Evolutionary conservation across 306 rosid species (phyloP).

Genomic region (Malus fusca): DNA sequence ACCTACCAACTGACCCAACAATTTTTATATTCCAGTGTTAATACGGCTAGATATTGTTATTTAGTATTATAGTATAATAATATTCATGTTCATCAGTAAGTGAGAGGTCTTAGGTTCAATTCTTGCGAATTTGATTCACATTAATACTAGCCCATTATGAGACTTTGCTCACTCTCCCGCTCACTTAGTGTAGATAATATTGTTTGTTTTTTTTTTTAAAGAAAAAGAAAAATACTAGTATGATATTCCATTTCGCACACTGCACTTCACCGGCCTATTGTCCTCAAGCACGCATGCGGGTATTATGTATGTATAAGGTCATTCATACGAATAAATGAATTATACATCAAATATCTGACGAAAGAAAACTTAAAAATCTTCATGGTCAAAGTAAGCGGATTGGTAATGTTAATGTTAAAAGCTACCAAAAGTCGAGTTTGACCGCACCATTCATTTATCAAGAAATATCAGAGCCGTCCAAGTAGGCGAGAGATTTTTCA

Average conservation of each 20-base stretch:
- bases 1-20: neutral
- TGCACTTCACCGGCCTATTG: neutral
- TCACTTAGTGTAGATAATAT: too few relatives aligned
- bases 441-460: neutral
- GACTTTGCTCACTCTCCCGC: fast-evolving
- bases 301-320: neutral
- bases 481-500: neutral
- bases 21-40: neutral
- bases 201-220: too few relatives aligned
- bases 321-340: neutral
- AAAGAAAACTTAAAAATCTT: neutral
- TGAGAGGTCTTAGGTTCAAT: fast-evolving
- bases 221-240: neutral
- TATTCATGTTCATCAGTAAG: too few relatives aligned
- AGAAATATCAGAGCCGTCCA: neutral
- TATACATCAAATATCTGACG: neutral
- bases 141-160: fast-evolving
- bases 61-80: too few relatives aligned
- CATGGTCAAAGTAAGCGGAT: neutral
- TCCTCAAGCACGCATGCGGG: neutral
- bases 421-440: neutral
- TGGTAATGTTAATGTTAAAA: neutral
- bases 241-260: neutral
- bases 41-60: fast-evolving
- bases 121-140: too few relatives aligned